Percentiles rank a stretch among this genome's conserved stretches.
phyloP scores from a whole-genome alignment of 176 grass and related monocot genomes.

The Avena insularis region DNA sequence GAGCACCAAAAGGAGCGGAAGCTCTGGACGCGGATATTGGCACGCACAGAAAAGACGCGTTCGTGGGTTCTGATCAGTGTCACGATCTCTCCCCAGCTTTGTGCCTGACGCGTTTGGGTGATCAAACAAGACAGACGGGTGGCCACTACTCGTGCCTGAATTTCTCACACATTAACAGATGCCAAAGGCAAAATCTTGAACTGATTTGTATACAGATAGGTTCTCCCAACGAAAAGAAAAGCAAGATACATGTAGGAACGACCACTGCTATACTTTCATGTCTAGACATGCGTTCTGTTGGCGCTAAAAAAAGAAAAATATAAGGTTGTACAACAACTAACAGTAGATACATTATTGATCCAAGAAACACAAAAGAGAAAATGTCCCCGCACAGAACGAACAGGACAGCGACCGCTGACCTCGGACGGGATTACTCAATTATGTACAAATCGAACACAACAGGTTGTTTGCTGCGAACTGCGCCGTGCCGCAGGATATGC shows the following conservation, averaged over 20 bases:
- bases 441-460: constrained; percentile 45
- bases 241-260: no score
- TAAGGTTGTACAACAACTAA: background rate
- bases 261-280: background rate
- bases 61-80: background rate
- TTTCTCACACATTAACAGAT: background rate
- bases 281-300: background rate
- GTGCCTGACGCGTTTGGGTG: constrained; percentile 34
- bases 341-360: constrained; percentile 13
- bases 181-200: background rate
- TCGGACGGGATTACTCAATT: constrained; percentile 30
- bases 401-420: background rate
- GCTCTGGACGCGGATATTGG: constrained; percentile 22
- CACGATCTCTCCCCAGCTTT: constrained; percentile 6
- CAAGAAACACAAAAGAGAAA: background rate
- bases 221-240: no score
- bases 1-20: background rate
- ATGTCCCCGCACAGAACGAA: background rate
- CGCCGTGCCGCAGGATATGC: background rate
- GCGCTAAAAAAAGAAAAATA: no score
- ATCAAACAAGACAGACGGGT: background rate
- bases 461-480: background rate
- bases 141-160: background rate
- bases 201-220: background rate
- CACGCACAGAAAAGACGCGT: background rate